phyloP scores from a whole-genome alignment of 202 grass and related monocot genomes.

The Musa balbisiana region DNA sequence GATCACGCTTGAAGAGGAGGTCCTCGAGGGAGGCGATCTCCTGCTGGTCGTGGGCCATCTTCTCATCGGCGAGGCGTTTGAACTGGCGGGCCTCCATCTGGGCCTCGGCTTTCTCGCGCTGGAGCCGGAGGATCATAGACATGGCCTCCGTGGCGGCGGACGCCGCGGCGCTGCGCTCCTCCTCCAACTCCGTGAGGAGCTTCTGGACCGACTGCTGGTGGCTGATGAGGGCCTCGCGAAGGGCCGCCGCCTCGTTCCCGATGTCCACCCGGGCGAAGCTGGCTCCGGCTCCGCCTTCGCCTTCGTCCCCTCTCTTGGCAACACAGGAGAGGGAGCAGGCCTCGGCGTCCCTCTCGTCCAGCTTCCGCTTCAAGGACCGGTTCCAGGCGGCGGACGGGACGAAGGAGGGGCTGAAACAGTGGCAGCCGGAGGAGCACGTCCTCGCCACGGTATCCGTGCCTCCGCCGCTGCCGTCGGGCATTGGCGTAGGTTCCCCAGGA shows the following conservation, averaged over 20 bases:
- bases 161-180: background rate
- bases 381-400: background rate
- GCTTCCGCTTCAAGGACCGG: constrained; percentile 6
- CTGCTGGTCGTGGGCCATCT: too few species aligned
- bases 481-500: constrained; percentile 4
- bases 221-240: background rate
- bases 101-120: too few species aligned
- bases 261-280: background rate
- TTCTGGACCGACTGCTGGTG: constrained; percentile 21
- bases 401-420: background rate
- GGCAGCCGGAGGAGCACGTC: constrained; percentile 4
- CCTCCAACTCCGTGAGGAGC: constrained; percentile 55
- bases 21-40: too few species aligned
- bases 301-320: too few species aligned
- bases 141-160: too few species aligned
- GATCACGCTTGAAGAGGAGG: too few species aligned
- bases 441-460: too few species aligned
- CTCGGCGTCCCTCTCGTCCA: constrained; percentile 1
- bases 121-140: too few species aligned
- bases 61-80: too few species aligned
- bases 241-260: background rate
- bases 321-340: too few species aligned
- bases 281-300: background rate
- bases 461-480: background rate
- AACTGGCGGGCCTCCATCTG: too few species aligned